Conservation (phyloP, 257 asterid genomes). For the Primulina huaijiensis region DNA sequence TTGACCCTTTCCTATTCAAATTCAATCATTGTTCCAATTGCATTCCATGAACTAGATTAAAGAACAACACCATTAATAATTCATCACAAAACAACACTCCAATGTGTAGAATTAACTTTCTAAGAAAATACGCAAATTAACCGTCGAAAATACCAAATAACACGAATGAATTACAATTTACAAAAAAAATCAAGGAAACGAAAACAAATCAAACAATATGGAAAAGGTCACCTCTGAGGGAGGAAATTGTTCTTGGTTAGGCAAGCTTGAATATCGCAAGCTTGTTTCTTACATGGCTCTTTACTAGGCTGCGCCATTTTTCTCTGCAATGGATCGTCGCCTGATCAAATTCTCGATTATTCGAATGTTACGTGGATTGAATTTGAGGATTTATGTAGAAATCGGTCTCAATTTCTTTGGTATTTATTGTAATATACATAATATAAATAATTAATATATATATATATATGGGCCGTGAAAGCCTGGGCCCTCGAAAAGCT, state of each 20-base stretch:
- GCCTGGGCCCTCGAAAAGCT: too few species aligned
- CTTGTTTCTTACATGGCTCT: constrained; percentile 94
- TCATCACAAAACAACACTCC: not conserved
- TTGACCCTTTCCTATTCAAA: not conserved
- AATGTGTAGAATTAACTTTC: not conserved
- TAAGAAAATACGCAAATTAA: not conserved
- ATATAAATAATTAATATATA: too few species aligned
- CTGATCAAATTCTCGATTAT: not conserved
- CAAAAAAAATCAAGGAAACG: not conserved
- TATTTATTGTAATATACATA: too few species aligned
- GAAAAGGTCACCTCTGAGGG: constrained; percentile 48
- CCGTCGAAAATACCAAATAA: not conserved
- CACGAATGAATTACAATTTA: not conserved
- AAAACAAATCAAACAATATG: not conserved
- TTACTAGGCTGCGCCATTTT: constrained; percentile 76
- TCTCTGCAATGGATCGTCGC: not conserved
- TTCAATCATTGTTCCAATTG: not conserved
- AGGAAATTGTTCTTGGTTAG: constrained; percentile 96
- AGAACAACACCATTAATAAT: too few species aligned
- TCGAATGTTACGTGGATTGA: not conserved
- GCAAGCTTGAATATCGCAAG: constrained; percentile 93
- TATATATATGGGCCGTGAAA: too few species aligned
- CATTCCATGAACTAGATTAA: not conserved
- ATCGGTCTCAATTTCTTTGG: not conserved
- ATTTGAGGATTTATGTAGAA: not conserved